Evolutionary conservation across 106 monocot species (phyloP), one percentile per base, ranked within the genome.

Genomic region (Dendrobium chrysotoxum): DNA sequence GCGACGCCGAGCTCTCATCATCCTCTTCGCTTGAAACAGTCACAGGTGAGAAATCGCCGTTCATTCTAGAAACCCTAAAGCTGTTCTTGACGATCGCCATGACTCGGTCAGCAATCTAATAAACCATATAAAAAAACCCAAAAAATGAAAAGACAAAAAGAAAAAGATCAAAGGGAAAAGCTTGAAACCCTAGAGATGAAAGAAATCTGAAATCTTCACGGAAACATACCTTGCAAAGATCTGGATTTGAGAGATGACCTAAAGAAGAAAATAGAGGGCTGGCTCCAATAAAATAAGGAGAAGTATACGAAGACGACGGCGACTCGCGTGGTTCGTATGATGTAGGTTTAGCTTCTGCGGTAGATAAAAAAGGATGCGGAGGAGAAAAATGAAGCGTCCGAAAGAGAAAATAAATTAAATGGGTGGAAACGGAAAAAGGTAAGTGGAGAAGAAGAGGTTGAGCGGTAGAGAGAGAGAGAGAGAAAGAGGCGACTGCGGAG

Each of bases 61-160:
- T 86, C 26, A 71, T 7, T 53, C 72, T 75, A 53, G 89, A 78
- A 78, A 72, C 87, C 78, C 85, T 85, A 76, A 83, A 72, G 57
- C 35, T 81, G 45, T 54, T 72, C 87, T 86, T 86, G 75, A 83
- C 45, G 42, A 92, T 92, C 82, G 92, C 85, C 90, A 93, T 90
- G 23, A 23, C 83, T 7, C 61, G 28, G 76, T 58, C 46, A 6
- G 8, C 11, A 54, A 58, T 42, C 20, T 21, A 12, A 18, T 45
- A 80, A 53, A 25, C 46, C 80, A 25, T 41, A 50, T 38, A 16
- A 40, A 58, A 25, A 25, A 64, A 44, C 21, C 73, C 2, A 81
- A 18, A 21, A 53, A 55, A 31, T 20, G 12, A 4, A 28, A 18
- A 35, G 35, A 66, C 1, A 15, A 39, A 44, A 35, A 64, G 46